Base-by-base conservation (phyloP, 257 asterid species). In the Solanum gandarillasii region DNA sequence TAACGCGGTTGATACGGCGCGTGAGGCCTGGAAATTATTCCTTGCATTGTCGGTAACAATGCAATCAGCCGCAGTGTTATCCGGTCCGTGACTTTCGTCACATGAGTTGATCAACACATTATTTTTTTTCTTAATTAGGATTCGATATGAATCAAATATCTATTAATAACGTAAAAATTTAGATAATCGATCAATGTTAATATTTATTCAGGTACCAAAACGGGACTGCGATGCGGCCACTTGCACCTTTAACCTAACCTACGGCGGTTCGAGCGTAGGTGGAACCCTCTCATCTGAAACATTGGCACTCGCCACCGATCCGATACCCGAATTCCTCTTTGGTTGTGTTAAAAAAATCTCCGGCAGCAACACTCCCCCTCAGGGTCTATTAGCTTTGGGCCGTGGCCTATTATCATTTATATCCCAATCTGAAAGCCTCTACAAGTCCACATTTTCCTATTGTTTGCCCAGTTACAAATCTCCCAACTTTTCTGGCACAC, bases 391-490 rank as follows among this genome's bases (percentile, higher is more conserved):
- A 83, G 98, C 95, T 67, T 83, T 96, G 82, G 98, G 98, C 20
- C 94, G 99, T 38, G 99, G 99, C 70, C 91, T 93, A 21, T 58
- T 95, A 20, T 96, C 99, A 2, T 88, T 96, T 2, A 3, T 93
- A 86, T 88, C 97, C 62, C 99, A 96, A 78, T 87, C 95, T 10
- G 81, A 75, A 1, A 90, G 88, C 70, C 94, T 95, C n/a, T 96
- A 94, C 88, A 41, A 89, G 71, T 93, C 95, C 88, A 93, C 94
- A 62, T 96, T 96, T 91, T 96, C 99, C 20, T 96, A 96, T 90
- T 96, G 99, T 91, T 90, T 96, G 32, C 98, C 99, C 0, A 90
- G 94, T 89, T 95, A 93, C 91, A 95, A 91, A 73, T 89, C 98
- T 13, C 85, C 88, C n/a, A 91, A 90, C 21, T 94, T 92, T 83